Base-by-base conservation (phyloP, 1,284 basidiomycete species). In the Rugosomyces carneus region DNA sequence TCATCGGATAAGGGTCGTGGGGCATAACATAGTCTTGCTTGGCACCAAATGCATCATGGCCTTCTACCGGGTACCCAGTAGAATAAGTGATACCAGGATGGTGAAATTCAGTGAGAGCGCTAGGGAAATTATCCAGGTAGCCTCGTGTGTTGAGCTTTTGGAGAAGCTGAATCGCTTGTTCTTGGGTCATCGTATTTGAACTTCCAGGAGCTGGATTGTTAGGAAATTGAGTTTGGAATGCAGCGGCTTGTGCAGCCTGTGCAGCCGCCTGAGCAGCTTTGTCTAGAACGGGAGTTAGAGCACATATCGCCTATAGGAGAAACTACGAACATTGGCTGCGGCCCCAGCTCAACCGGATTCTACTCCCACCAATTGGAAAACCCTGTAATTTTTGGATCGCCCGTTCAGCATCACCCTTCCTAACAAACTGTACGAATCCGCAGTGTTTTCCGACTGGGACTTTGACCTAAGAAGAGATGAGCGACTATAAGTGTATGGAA, bases 321-420 rank as follows among this genome's bases (percentile, higher is more conserved):
- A 7, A 23, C 27, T 9, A 69, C 84, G 52, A 58, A 91, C 89
- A 89, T 77, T 92, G 89, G 64, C 85, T 89, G 37, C 93, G 76
- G 23, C 93, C 93, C 93, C 93, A 97, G 59, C 89, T 93, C 47
- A 96, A 67, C 34, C 93, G 77, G 56, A 97, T 93, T 54, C 89
- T 76, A 52, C 90, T 92, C 10, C 91, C 91, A 37, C 90, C 89
- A 54, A 96, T 85, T 5, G 89, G 90, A 63, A 93, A 96, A 18
- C 91, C 92, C 68, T 96, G 93, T 92, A 96, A 93, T 65, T 89
- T 89, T 65, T 93, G 88, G 54, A 97, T 96, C 2, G 93, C 93
- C 20, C 79, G 75, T 62, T 95, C 91, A 5, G 93, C 93, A 64
- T 96, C 93, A 9, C 80, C 80, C 67, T 96, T 94, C 53, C 83